A percentile compares a stretch with the other conserved stretches of the same genome.
Conservation (phyloP, 345 rosid genomes). For the Geranium brycei region DNA sequence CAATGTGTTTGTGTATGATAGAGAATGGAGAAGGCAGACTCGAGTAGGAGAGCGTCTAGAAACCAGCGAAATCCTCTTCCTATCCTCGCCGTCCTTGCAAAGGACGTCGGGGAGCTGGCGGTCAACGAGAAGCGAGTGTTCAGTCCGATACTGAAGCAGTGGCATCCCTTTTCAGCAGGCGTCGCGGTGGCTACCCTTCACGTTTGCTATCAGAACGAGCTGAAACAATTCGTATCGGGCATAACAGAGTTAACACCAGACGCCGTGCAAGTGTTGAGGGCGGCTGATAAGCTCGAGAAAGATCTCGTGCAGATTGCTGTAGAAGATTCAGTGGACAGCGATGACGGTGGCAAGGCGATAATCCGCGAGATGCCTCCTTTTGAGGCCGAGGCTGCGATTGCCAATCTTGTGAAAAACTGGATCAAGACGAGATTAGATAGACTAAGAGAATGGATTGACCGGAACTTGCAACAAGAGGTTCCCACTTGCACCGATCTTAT, state of each 20-base stretch:
- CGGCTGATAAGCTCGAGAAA: constrained; percentile 88
- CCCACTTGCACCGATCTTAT: constrained; percentile 1
- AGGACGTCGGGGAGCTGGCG: constrained; percentile 88
- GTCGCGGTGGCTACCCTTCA: constrained; percentile 97
- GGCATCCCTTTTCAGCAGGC: constrained; percentile 99
- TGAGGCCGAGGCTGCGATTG: constrained; percentile 88
- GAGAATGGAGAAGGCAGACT: constrained; percentile 98
- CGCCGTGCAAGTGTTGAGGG: constrained; percentile 79
- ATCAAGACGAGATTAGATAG: constrained; percentile 66
- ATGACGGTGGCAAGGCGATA: constrained; percentile 96
- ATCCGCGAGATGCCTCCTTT: constrained; percentile 98
- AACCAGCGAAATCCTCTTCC: constrained; percentile 74
- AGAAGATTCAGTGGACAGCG: constrained; percentile 94
- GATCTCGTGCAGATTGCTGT: constrained; percentile 98
- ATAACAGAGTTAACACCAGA: constrained; percentile 79
- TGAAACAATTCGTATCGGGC: constrained; percentile 72
- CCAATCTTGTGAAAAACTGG: constrained; percentile 81
- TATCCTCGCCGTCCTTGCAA: constrained; percentile 84
- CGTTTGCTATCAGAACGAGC: constrained; percentile 85
- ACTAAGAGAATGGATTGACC: constrained; percentile 79
- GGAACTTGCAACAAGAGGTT: constrained; percentile 93
- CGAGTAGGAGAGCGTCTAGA: constrained; percentile 86
- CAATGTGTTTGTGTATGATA: constrained; percentile 9
- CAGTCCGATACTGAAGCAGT: constrained; percentile 84
- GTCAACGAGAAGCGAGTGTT: constrained; percentile 61